A percentile compares a stretch with the other conserved stretches of the same genome.
Conservation (phyloP, 2,329 filamentous ascomycete species). For the Pseudonectria foliicola region DNA sequence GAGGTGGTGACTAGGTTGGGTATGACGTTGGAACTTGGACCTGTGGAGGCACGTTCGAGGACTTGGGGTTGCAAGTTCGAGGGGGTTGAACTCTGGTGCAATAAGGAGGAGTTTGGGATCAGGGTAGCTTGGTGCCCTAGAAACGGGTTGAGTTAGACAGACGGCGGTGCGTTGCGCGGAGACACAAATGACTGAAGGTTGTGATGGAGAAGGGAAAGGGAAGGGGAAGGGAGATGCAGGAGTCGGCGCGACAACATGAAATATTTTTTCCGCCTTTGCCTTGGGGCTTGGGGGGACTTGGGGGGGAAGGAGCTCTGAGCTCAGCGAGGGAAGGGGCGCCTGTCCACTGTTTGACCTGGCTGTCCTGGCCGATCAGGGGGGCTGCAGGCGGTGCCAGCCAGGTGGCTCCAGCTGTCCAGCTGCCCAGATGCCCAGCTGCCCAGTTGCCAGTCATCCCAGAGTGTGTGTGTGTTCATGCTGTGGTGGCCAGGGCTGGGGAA, state of each 20-base stretch:
- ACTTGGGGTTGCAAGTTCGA: constrained; percentile 30
- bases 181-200: constrained; percentile 38
- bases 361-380: constrained; percentile 1
- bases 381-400: too few relatives aligned
- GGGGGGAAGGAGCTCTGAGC: constrained; percentile 18
- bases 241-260: constrained; percentile 30
- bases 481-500: too few relatives aligned
- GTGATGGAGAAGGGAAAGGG: constrained; percentile 34
- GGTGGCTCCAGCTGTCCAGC: too few relatives aligned
- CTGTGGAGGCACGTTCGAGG: constrained; percentile 39
- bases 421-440: too few relatives aligned
- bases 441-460: too few relatives aligned
- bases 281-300: constrained; percentile 17
- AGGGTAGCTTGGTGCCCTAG: constrained; percentile 94
- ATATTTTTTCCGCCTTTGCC: constrained; percentile 32
- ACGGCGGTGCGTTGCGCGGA: constrained; percentile 42
- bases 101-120: constrained; percentile 43
- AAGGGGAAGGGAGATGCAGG: constrained; percentile 23
- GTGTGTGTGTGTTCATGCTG: too few relatives aligned
- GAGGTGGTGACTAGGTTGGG: constrained; percentile 36
- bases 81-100: constrained; percentile 63
- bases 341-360: constrained; percentile 9
- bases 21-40: constrained; percentile 37
- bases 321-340: constrained; percentile 12
- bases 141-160: constrained; percentile 39